A percentile compares a stretch with the other conserved stretches of the same genome.
Evolutionary conservation across 1,284 basidiomycete species (phyloP).

Genomic region (Marasmius tenuissimus): DNA sequence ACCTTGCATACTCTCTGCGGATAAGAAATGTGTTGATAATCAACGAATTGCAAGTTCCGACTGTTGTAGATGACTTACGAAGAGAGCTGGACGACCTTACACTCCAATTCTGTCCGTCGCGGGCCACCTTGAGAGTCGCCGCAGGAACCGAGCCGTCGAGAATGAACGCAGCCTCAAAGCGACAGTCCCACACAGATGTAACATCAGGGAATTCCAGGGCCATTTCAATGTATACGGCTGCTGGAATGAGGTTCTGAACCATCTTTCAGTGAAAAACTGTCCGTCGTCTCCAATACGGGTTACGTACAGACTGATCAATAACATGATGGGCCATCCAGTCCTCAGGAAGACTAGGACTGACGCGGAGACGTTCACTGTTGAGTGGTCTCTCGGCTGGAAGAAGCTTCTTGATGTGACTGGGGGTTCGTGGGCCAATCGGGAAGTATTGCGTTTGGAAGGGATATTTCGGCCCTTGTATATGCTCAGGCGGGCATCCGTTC

Average conservation of each 20-base stretch:
- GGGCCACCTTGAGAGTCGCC: background rate
- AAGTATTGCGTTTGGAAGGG: background rate
- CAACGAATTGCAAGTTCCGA: no score
- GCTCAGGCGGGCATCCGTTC: background rate
- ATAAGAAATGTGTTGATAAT: background rate
- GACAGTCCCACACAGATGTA: background rate
- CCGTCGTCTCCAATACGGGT: no score
- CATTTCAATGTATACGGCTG: slow-evolving; percentile 2
- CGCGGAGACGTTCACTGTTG: background rate
- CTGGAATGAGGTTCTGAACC: background rate
- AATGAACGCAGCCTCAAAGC: background rate
- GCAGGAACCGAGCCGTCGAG: background rate
- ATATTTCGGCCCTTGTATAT: background rate
- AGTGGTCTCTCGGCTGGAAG: background rate
- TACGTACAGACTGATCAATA: slow-evolving; percentile 1
- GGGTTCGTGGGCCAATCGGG: background rate
- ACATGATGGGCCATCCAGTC: slow-evolving; percentile 1
- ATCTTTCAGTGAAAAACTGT: background rate
- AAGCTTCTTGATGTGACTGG: background rate
- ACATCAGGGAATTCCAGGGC: slow-evolving; percentile 2
- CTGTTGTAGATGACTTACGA: background rate
- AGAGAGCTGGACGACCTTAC: background rate
- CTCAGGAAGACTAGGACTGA: background rate
- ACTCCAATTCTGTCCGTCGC: background rate
- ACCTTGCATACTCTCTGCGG: background rate